These are phyloP conservation scores for Ailanthus altissimus DNA, from an alignment of 345 rosid species.

Conservation along the genomic window DNA sequence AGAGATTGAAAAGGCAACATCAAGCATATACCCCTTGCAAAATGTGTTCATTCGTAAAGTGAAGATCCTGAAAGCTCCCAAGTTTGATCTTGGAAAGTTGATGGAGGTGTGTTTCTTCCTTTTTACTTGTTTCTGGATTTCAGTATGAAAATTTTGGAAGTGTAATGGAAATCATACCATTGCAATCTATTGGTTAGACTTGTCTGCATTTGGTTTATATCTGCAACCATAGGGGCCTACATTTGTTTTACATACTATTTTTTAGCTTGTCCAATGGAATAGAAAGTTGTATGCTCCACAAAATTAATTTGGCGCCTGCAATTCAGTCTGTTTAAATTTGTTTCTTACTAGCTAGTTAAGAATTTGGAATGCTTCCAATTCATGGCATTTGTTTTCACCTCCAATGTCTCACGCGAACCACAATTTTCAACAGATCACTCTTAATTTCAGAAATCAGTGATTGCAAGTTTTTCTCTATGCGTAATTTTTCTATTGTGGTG, in stretches of 20 bases:
- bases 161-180: too few species aligned
- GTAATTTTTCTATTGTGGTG: background rate
- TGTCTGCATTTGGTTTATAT: background rate
- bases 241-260: too few species aligned
- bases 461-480: background rate
- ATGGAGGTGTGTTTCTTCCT: constrained; percentile 59
- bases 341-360: background rate
- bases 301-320: background rate
- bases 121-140: background rate
- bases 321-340: background rate
- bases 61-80: constrained; percentile 91
- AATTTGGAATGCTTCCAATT: background rate
- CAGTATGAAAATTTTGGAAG: background rate
- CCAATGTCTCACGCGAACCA: background rate
- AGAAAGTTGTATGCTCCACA: too few species aligned
- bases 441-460: background rate
- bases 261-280: too few species aligned
- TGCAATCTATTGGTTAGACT: background rate
- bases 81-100: constrained; percentile 96
- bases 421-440: background rate
- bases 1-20: constrained; percentile 89
- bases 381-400: background rate
- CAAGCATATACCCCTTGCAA: constrained; percentile 78
- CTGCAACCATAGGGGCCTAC: too few species aligned
- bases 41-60: constrained; percentile 91